A percentile compares a stretch with the other conserved stretches of the same genome.
Evolutionary conservation across 176 grass and related monocot genomes (phyloP).

Genomic region (Alloteropsis semialata): DNA sequence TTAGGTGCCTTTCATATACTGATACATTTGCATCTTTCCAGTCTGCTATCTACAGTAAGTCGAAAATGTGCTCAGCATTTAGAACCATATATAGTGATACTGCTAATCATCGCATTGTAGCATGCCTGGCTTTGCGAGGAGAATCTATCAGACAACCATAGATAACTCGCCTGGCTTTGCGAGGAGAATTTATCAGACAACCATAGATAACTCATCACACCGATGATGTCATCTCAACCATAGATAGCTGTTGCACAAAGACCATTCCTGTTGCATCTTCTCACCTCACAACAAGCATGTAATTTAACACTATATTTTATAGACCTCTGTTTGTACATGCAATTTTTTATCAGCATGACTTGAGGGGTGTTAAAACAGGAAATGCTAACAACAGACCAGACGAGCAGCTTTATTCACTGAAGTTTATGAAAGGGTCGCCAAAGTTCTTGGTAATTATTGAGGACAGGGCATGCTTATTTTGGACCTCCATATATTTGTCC

Average conservation of each 20-base stretch:
- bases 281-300: not conserved
- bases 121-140: not conserved
- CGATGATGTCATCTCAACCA: not conserved
- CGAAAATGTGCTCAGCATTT: not conserved
- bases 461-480: not conserved
- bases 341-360: not conserved
- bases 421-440: not conserved
- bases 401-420: not conserved
- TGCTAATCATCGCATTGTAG: not conserved
- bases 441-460: not conserved
- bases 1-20: not conserved
- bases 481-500: not conserved
- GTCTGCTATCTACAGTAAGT: not conserved
- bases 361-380: not conserved
- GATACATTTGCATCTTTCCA: too few relatives aligned
- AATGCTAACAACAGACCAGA: not conserved
- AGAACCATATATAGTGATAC: not conserved
- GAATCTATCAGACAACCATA: not conserved
- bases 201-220: too few relatives aligned
- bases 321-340: not conserved
- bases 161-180: too few relatives aligned
- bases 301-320: not conserved
- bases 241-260: too few relatives aligned
- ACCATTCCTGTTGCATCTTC: not conserved
- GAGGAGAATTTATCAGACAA: too few relatives aligned